Percentiles rank a stretch among this genome's conserved stretches.
Evolutionary conservation across 352 stramenopile genomes (phyloP).

Genomic region (Phytophthora pistaciae): DNA sequence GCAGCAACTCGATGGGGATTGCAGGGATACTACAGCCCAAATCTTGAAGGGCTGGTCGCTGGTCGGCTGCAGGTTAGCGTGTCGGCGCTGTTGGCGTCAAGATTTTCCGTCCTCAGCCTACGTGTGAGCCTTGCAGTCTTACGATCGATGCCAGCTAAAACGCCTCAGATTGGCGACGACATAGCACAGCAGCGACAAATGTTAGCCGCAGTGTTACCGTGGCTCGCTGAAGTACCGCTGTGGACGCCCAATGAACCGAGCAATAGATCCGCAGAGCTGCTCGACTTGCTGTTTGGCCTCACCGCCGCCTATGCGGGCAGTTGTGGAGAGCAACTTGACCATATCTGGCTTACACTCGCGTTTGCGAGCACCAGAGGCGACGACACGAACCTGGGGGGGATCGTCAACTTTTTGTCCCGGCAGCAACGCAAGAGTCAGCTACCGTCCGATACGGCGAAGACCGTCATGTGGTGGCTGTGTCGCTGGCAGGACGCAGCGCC

Average conservation of each 20-base stretch:
- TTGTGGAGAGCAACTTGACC: constrained; percentile 67
- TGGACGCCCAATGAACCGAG: neutral
- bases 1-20: constrained; percentile 37
- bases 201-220: constrained; percentile 57
- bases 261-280: constrained; percentile 30
- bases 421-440: constrained; percentile 42
- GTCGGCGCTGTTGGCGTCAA: constrained; percentile 38
- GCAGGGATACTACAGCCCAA: constrained; percentile 37
- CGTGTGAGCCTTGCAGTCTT: constrained; percentile 55
- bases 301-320: constrained; percentile 48
- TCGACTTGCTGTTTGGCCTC: constrained; percentile 64
- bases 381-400: constrained; percentile 17
- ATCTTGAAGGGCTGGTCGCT: constrained; percentile 18
- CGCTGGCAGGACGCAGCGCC: constrained; percentile 63
- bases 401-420: constrained; percentile 50
- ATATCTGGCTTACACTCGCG: constrained; percentile 68
- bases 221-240: constrained; percentile 58
- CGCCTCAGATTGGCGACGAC: constrained; percentile 43
- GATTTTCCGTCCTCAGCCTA: constrained; percentile 41
- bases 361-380: constrained; percentile 34
- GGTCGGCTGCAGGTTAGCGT: constrained; percentile 35
- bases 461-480: constrained; percentile 72
- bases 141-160: constrained; percentile 25
- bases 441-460: constrained; percentile 58
- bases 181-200: constrained; percentile 60